Conservation (phyloP, 805 yeast species). For the Cyberlindnera bimundalis region DNA sequence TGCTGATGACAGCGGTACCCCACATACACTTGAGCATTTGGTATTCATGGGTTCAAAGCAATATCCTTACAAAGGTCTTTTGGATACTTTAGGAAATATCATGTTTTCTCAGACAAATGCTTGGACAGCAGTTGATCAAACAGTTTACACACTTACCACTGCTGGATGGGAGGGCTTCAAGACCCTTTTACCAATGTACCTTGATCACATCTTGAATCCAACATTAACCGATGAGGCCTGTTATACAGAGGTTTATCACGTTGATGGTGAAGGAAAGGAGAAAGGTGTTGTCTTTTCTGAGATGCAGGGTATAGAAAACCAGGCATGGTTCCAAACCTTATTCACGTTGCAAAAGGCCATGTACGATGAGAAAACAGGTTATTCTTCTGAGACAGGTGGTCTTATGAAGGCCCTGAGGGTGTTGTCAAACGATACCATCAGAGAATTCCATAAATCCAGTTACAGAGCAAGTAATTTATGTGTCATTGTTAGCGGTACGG, state of each 20-base stretch:
- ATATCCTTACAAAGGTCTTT: constrained; percentile 86
- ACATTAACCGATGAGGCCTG: constrained; percentile 88
- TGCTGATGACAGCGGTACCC: constrained; percentile 82
- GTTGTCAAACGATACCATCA: constrained; percentile 69
- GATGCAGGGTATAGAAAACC: constrained; percentile 90
- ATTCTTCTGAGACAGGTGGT: constrained; percentile 94
- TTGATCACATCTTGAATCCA: constrained; percentile 84
- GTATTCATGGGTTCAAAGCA: constrained; percentile 90
- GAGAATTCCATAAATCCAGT: constrained; percentile 63
- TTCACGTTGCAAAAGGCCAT: constrained; percentile 57
- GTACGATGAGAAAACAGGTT: constrained; percentile 64
- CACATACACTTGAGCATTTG: constrained; percentile 93
- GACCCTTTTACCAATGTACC: constrained; percentile 76
- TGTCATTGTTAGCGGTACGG: constrained; percentile 79
- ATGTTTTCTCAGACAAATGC: constrained; percentile 90
- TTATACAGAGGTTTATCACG: constrained; percentile 89
- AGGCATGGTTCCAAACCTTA: constrained; percentile 63
- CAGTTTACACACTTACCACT: constrained; percentile 84
- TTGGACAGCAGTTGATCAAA: constrained; percentile 95
- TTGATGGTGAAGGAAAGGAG: constrained; percentile 87
- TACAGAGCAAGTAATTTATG: constrained; percentile 85
- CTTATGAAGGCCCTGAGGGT: constrained; percentile 70
- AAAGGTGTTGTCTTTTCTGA: constrained; percentile 97
- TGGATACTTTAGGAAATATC: constrained; percentile 82
- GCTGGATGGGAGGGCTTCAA: constrained; percentile 98